A percentile compares a stretch with the other conserved stretches of the same genome.
Evolutionary conservation across 331 rosid genomes (phyloP).

Genomic region (Saraca asoca): DNA sequence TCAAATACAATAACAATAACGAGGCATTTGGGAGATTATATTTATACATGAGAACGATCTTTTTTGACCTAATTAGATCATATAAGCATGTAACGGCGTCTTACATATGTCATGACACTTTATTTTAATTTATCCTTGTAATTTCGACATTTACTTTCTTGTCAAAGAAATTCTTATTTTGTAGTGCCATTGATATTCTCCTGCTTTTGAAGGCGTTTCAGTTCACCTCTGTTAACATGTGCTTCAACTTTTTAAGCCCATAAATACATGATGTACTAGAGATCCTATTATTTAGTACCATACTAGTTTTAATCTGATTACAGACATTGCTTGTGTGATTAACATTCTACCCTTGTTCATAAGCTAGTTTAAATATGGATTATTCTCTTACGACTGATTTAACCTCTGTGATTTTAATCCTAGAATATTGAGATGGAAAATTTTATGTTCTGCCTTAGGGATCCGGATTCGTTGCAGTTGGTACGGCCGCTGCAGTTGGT

Average conservation of each 20-base stretch:
- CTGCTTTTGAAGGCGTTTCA: neutral
- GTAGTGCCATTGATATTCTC: constrained; percentile 12
- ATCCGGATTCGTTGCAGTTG: too few species aligned
- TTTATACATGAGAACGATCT: constrained; percentile 31
- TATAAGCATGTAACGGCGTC: constrained; percentile 33
- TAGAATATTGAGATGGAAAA: too few species aligned
- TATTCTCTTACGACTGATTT: neutral
- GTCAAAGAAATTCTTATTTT: constrained; percentile 18
- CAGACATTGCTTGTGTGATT: neutral
- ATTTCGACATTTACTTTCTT: constrained; percentile 31
- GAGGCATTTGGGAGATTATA: constrained; percentile 28
- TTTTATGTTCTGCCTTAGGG: too few species aligned
- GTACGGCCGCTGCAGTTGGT: too few species aligned
- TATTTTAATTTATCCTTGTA: constrained; percentile 39
- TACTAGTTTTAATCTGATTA: neutral
- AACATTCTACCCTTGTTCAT: neutral
- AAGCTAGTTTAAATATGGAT: neutral
- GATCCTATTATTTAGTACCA: neutral
- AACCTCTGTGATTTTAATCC: too few species aligned
- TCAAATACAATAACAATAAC: too few species aligned
- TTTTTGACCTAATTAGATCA: constrained; percentile 16
- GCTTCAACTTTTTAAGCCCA: neutral
- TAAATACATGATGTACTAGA: neutral
- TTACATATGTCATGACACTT: constrained; percentile 22
- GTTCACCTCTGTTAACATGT: neutral